Conservation (phyloP, 352 stramenopile species). For the Phytophthora podocarpi region DNA sequence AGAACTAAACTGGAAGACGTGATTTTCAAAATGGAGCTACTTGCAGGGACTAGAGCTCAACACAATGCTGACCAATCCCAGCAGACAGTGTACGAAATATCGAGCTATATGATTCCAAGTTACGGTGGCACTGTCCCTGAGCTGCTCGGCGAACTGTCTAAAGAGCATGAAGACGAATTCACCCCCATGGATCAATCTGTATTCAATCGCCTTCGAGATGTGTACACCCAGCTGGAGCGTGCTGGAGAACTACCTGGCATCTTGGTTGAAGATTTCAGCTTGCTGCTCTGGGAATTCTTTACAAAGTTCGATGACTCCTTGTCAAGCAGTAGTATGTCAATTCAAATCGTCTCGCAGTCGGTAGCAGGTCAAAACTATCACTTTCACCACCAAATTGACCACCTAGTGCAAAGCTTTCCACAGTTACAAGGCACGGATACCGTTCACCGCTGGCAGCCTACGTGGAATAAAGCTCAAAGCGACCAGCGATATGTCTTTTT, state of each 20-base stretch:
- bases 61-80: neutral
- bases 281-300: constrained; percentile 14
- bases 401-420: constrained; percentile 16
- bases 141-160: constrained; percentile 3
- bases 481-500: constrained; percentile 22
- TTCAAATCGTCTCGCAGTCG: constrained; percentile 29
- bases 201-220: constrained; percentile 19
- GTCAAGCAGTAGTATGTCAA: neutral
- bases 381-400: constrained; percentile 28
- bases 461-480: constrained; percentile 27
- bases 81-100: constrained; percentile 6
- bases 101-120: constrained; percentile 7
- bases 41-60: neutral
- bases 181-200: constrained; percentile 12
- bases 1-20: constrained; percentile 22
- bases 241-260: constrained; percentile 8
- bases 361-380: constrained; percentile 27
- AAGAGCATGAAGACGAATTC: constrained; percentile 4
- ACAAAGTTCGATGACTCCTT: constrained; percentile 9
- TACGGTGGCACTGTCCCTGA: constrained; percentile 6
- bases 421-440: constrained; percentile 11
- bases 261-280: constrained; percentile 32
- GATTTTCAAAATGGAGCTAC: constrained; percentile 26
- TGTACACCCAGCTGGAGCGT: constrained; percentile 20
- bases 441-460: constrained; percentile 34